phyloP scores from a whole-genome alignment of 2,329 filamentous ascomycete genomes.

The Juglanconis sp. region DNA sequence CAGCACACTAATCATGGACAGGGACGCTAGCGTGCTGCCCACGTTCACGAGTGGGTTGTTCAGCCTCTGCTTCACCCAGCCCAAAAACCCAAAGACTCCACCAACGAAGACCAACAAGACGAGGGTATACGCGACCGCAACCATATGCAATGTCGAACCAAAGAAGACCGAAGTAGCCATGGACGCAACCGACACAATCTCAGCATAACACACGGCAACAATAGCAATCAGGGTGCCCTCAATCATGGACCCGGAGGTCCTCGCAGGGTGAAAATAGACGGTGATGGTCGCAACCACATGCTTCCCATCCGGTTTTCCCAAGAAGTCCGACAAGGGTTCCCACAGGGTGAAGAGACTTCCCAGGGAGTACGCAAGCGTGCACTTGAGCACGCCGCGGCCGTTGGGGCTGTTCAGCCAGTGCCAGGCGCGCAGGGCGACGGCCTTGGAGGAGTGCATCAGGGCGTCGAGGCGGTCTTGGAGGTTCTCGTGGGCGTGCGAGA shows the following conservation, averaged over 20 bases:
- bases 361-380: constrained; percentile 82
- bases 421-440: constrained; percentile 41
- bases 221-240: constrained; percentile 77
- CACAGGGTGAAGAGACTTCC: constrained; percentile 86
- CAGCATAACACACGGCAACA: constrained; percentile 75
- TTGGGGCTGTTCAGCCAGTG: constrained; percentile 67
- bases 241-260: constrained; percentile 84
- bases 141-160: constrained; percentile 61
- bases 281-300: constrained; percentile 92
- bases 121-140: constrained; percentile 71
- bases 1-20: constrained; percentile 84
- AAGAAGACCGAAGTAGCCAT: constrained; percentile 88
- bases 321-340: constrained; percentile 64
- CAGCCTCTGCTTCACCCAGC: constrained; percentile 79
- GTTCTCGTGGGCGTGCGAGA: constrained; percentile 31
- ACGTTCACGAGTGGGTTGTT: constrained; percentile 80
- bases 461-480: constrained; percentile 33
- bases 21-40: constrained; percentile 78
- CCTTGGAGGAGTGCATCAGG: constrained; percentile 34
- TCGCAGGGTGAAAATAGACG: constrained; percentile 90
- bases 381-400: constrained; percentile 82
- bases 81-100: constrained; percentile 80
- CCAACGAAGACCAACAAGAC: constrained; percentile 83
- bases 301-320: constrained; percentile 85
- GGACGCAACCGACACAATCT: constrained; percentile 72